A percentile compares a stretch with the other conserved stretches of the same genome.
phyloP scores from a whole-genome alignment of 225 moss, liverwort and hornwort species.

The Marchantia paleacea region DNA sequence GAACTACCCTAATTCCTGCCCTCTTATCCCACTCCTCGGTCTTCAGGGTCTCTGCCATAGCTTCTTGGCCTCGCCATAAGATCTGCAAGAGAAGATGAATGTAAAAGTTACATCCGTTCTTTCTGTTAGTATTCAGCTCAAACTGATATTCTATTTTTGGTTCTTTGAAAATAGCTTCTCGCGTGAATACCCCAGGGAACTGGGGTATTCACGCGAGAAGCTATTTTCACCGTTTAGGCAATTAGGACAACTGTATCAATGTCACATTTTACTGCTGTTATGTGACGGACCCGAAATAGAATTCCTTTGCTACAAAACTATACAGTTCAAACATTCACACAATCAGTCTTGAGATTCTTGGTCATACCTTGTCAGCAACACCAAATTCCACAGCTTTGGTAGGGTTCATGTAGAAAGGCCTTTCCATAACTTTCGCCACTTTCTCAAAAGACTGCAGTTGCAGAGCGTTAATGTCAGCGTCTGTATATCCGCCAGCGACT shows the following conservation, averaged over 20 bases:
- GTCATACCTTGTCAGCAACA: slow-evolving; percentile 89
- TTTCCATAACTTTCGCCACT: slow-evolving; percentile 95
- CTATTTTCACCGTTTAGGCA: no score
- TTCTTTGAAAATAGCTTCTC: no score
- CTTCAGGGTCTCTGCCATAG: slow-evolving; percentile 96
- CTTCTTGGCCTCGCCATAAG: slow-evolving; percentile 98
- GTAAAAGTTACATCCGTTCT: background rate
- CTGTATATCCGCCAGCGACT: background rate
- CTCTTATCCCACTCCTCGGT: slow-evolving; percentile 95
- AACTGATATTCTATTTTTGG: background rate
- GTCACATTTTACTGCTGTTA: no score
- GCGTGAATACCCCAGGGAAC: no score
- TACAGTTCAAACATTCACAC: background rate
- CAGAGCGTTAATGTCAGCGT: background rate
- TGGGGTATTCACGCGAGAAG: no score
- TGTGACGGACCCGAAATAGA: no score
- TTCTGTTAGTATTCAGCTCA: background rate
- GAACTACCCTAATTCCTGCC: slow-evolving; percentile 95
- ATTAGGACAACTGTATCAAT: no score
- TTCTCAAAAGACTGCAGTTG: slow-evolving; percentile 75
- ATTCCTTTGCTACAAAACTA: no score
- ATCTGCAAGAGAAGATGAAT: slow-evolving; percentile 45
- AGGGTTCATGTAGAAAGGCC: slow-evolving; percentile 99
- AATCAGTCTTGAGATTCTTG: background rate
- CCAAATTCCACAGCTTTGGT: slow-evolving; percentile 96